These are phyloP conservation scores for Cerrena zonata DNA, from an alignment of 1,284 basidiomycete species.

Conservation along the genomic window DNA sequence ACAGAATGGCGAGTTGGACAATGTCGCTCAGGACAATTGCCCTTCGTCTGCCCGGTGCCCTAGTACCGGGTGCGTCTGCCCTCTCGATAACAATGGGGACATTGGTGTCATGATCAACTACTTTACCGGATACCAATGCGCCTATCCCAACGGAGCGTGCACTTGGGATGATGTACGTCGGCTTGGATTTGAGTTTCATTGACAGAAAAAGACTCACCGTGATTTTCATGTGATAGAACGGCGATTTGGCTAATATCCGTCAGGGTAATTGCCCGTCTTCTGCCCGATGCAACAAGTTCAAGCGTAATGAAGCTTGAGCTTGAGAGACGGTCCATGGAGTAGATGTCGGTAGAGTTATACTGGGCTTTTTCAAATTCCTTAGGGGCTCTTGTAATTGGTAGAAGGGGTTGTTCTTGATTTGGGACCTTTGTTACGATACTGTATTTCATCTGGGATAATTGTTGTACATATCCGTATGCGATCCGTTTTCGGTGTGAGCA, in stretches of 20 bases:
- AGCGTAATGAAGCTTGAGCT: background rate
- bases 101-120: conserved; percentile 22
- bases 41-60: conserved; percentile 16
- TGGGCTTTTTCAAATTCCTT: background rate
- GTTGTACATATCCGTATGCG: conserved; percentile 69
- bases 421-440: background rate
- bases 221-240: conserved; percentile 3
- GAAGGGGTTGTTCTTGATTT: background rate
- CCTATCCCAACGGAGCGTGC: conserved; percentile 20
- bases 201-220: background rate
- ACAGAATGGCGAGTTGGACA: conserved; percentile 17
- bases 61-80: conserved; percentile 19
- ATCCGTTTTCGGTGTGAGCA: no score
- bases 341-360: background rate
- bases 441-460: conserved; percentile 27
- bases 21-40: conserved; percentile 21
- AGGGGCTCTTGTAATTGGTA: background rate
- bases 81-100: conserved; percentile 17
- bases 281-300: conserved; percentile 5
- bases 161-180: conserved; percentile 21
- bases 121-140: conserved; percentile 23
- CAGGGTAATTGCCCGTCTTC: conserved; percentile 7
- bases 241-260: conserved; percentile 7
- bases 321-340: background rate
- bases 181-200: background rate